Percentiles rank a stretch among this genome's conserved stretches.
phyloP scores from a whole-genome alignment of 345 rosid species.

The Brassica cretica region DNA sequence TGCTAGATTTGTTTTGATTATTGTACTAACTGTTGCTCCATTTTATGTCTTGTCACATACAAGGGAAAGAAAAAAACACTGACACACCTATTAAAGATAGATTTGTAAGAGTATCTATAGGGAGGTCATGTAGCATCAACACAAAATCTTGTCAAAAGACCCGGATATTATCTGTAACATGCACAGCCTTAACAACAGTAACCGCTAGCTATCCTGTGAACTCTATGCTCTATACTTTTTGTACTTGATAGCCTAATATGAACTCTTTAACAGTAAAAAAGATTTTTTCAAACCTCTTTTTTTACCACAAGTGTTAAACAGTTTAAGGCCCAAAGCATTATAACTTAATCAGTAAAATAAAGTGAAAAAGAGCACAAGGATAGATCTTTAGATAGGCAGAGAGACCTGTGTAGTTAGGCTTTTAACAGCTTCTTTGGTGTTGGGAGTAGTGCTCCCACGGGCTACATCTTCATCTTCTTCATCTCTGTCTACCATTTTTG shows the following conservation, averaged over 20 bases:
- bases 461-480: constrained; percentile 53
- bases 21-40: constrained; percentile 6
- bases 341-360: constrained; percentile 26
- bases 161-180: constrained; percentile 21
- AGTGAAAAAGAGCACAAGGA: constrained; percentile 18
- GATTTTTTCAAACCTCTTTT: not conserved
- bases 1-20: constrained; percentile 13
- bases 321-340: constrained; percentile 24
- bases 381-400: constrained; percentile 32
- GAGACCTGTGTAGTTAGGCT: constrained; percentile 96
- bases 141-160: constrained; percentile 35
- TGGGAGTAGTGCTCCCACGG: constrained; percentile 82
- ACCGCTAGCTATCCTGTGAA: constrained; percentile 15
- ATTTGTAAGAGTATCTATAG: constrained; percentile 29
- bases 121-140: constrained; percentile 34
- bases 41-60: constrained; percentile 29
- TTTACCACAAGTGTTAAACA: constrained; percentile 18
- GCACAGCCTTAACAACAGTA: constrained; percentile 36
- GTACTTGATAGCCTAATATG: constrained; percentile 24
- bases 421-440: constrained; percentile 94
- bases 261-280: not conserved
- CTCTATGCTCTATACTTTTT: constrained; percentile 4
- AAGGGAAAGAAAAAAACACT: constrained; percentile 19
- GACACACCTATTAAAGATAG: constrained; percentile 35
- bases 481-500: constrained; percentile 73